Base-by-base conservation (phyloP, 371 early-diverging fungal species). In the Syncephalis plumigaleata region DNA sequence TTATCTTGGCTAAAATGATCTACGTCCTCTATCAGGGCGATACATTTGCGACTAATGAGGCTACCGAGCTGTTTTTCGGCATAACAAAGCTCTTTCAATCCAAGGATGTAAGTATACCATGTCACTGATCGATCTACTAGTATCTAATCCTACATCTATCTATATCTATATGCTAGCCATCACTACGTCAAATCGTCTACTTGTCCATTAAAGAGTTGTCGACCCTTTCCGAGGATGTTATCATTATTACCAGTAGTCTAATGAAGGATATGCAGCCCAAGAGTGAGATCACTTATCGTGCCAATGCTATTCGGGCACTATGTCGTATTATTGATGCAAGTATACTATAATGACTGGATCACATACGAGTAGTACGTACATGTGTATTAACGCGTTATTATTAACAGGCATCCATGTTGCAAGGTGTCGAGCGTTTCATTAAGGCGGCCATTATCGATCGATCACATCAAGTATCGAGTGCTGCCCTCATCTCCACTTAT, bases 391-490 rank as follows among this genome's bases (percentile, higher is more conserved):
- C n/a, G n/a, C n/a, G n/a, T n/a, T n/a, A n/a, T n/a, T n/a, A n/a
- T n/a, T n/a, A n/a, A n/a, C n/a, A 88, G 86, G 77, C 81, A 20
- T 84, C 91, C 36, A 95, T 89, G 90, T 64, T 96, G 22, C 90
- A 87, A 42, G 87, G 89, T 22, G 80, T 95, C 52, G 98, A 98
- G 66, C 78, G 96, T 48, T 86, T 94, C 60, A 57, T 96, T 26
- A 98, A 96, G 72, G 88, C 91, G 25, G 88, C 94, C 0, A 91
- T 98, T 59, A 92, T 96, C 36, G 98, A 98, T 59, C 88, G 85
- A 60, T 86, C 83, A 27, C 76, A 91, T 13, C 73, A 75, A 44
- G 89, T 95, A 13, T 77, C 92, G 17, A 84, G 85, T 9, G 87
- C 94, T 15, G 93, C 98, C 2, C 65, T 98, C 31, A 91, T 98